Evolutionary conservation across 2,329 filamentous ascomycete genomes (phyloP), one percentile per base, ranked within the genome.

Genomic region (Cladosporium oxysporum): DNA sequence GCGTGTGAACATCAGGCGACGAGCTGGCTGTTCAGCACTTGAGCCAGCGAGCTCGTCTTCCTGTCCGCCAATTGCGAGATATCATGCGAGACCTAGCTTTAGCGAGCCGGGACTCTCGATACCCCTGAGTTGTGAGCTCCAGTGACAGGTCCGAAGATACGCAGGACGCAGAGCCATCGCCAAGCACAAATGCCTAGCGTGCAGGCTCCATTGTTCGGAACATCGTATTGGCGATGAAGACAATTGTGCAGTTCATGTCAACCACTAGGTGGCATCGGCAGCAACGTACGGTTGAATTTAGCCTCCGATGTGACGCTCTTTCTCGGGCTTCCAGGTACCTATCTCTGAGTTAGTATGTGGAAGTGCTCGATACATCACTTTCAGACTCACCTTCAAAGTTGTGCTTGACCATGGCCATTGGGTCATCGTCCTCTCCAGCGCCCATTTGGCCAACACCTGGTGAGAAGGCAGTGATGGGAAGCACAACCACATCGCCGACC

Each of bases 351-450:
- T 29, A 58, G 49, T 18, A 58, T 50, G 23, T 41, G 41, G 12
- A 10, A 12, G 28, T 33, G 10, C 10, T 3, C 28, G 2, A 21
- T 23, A 1, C 33, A 57, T 60, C 57, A n/a, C 37, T 33, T 58
- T 14, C 35, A 55, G 60, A 78, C 85, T 71, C 82, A 96, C 94
- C 95, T 83, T 96, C 92, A 78, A 99, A 99, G 64, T 93, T 89
- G 80, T 99, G 95, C 81, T 95, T 93, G 68, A 99, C 95, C 83
- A 96, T 98, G 1, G 95, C 95, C 92, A 97, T 94, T 1, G 93
- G 92, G 76, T 98, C 90, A 71, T 97, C 92, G 50, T 89, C 85
- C 69, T 96, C 93, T 74, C 90, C 89, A 55, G 95, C 91, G 14
- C 91, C 91, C 93, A 97, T 98, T 77, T 97, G 93, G 72, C 89